A percentile compares a stretch with the other conserved stretches of the same genome.
Conservation (phyloP, 1,284 basidiomycete species). For the Ceratorhiza oryzae-sativae region DNA sequence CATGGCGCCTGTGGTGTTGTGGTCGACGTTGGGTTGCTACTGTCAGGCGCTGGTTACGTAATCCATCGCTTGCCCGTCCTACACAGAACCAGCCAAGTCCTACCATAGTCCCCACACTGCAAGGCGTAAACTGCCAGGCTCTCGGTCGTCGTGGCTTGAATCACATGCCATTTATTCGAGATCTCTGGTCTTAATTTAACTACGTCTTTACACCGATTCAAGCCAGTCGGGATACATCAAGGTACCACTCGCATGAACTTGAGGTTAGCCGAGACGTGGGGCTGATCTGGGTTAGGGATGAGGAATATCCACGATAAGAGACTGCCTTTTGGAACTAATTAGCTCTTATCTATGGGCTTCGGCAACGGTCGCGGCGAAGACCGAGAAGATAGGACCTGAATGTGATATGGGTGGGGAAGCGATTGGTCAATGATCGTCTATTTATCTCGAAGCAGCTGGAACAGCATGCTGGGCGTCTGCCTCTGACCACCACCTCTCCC, state of each 20-base stretch:
- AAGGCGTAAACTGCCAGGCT: no score
- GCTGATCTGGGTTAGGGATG: neutral
- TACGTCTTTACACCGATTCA: neutral
- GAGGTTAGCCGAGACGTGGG: neutral
- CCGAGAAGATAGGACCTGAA: conserved; percentile 1
- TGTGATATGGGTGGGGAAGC: neutral
- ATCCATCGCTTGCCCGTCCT: neutral
- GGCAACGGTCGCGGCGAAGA: neutral
- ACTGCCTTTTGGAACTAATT: neutral
- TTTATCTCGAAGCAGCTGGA: neutral
- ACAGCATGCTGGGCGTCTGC: neutral
- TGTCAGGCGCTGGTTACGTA: neutral
- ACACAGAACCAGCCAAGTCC: neutral
- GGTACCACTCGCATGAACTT: neutral
- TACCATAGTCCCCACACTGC: no score
- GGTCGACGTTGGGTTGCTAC: neutral
- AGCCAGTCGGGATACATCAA: neutral
- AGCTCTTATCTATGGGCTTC: neutral
- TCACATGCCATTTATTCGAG: no score
- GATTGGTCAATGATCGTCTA: conserved; percentile 6
- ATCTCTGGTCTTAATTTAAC: no score
- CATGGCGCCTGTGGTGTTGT: conserved; percentile 46
- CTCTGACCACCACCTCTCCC: conserved; percentile 15
- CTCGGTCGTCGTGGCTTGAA: no score
- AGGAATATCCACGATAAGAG: neutral